A percentile compares a stretch with the other conserved stretches of the same genome.
These are phyloP conservation scores for Mycena crocata DNA, from an alignment of 768 basidiomycete genomes.

Conservation along the genomic window DNA sequence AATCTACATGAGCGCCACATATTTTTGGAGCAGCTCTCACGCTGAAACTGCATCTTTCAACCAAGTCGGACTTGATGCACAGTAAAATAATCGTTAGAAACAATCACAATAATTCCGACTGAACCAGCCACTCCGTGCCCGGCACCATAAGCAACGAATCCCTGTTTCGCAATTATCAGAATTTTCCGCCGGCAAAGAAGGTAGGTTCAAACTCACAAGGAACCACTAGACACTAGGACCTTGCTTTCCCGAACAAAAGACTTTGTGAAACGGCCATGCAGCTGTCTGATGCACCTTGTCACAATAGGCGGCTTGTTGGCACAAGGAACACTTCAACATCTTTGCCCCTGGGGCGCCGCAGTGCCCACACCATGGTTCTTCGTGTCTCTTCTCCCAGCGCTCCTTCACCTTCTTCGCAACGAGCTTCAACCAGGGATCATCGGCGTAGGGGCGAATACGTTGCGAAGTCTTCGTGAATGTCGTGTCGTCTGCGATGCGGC, in stretches of 20 bases:
- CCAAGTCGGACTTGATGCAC: too few species aligned
- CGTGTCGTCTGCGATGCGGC: neutral
- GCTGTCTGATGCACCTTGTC: conserved; percentile 24
- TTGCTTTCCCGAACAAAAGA: neutral
- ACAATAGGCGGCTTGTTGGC: conserved; percentile 24
- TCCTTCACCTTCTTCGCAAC: conserved; percentile 29
- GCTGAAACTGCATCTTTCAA: too few species aligned
- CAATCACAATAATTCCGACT: too few species aligned
- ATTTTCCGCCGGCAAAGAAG: too few species aligned
- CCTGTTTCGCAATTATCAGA: too few species aligned
- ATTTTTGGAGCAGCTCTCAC: too few species aligned
- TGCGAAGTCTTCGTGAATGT: neutral
- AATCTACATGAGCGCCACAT: too few species aligned
- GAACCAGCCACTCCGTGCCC: too few species aligned
- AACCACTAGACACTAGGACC: too few species aligned
- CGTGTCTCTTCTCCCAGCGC: conserved; percentile 21
- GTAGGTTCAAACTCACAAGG: too few species aligned
- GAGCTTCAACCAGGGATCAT: conserved; percentile 23
- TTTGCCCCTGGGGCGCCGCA: conserved; percentile 25
- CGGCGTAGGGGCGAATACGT: neutral
- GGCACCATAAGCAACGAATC: too few species aligned
- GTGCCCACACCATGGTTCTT: conserved; percentile 30
- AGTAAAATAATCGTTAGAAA: too few species aligned
- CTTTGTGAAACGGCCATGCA: conserved; percentile 34
- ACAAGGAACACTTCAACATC: conserved; percentile 22